Conservation (phyloP, 768 basidiomycete genomes). For the Rhodotorula diobovata region DNA sequence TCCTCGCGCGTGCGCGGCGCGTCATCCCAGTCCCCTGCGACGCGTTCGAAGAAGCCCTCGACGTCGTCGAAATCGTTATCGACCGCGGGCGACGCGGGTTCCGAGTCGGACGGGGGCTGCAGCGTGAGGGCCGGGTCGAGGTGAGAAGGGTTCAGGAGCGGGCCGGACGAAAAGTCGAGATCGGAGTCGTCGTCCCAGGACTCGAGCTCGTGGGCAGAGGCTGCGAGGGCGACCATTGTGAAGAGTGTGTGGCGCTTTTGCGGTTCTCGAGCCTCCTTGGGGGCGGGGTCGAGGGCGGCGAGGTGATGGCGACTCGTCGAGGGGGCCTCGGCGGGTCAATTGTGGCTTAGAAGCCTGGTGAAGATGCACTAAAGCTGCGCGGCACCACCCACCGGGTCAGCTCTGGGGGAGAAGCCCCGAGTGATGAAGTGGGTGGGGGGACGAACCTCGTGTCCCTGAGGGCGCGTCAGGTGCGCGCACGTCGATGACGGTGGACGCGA, state of each 20-base stretch:
- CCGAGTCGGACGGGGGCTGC: constrained; percentile 2
- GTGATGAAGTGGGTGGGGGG: too few species aligned
- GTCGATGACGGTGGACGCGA: too few species aligned
- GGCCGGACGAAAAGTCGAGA: constrained; percentile 6
- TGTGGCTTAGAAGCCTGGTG: too few species aligned
- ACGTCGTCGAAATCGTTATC: background rate
- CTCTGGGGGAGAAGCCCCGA: too few species aligned
- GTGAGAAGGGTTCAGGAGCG: background rate
- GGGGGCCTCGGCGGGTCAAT: too few species aligned
- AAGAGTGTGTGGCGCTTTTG: background rate
- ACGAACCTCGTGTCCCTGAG: too few species aligned
- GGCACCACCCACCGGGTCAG: too few species aligned
- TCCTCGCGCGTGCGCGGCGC: constrained; percentile 3
- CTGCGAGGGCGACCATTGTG: background rate
- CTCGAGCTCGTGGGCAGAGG: background rate
- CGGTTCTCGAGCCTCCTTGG: background rate
- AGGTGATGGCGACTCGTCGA: background rate
- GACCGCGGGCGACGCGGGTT: background rate
- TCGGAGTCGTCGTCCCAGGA: constrained; percentile 34
- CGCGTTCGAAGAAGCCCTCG: constrained; percentile 2
- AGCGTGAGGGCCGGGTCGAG: background rate
- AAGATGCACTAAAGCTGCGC: too few species aligned
- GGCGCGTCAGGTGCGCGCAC: too few species aligned
- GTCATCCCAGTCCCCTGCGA: background rate
- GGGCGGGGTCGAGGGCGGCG: background rate